phyloP scores from a whole-genome alignment of 176 grass and related monocot species.

The Aegilops longissima region DNA sequence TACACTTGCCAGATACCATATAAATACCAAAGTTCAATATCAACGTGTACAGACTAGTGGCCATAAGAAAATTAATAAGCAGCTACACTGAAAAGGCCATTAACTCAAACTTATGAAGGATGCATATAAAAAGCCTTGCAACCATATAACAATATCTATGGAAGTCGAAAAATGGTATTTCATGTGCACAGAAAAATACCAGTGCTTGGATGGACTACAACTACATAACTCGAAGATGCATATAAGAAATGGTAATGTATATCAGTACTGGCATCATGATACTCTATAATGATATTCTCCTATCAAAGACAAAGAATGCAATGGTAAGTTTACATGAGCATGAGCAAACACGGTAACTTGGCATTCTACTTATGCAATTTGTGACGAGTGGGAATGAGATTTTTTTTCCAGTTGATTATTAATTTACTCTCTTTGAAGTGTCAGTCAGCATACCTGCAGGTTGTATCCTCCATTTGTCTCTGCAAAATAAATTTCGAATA shows the following conservation, averaged over 20 bases:
- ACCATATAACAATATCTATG: neutral
- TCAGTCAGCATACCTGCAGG: slow-evolving; percentile 59
- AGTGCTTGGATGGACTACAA: neutral
- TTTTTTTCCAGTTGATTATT: neutral
- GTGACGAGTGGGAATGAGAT: slow-evolving; percentile 17
- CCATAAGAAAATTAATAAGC: neutral
- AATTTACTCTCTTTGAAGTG: slow-evolving; percentile 6
- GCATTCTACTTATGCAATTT: slow-evolving; percentile 25
- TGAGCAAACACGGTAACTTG: neutral
- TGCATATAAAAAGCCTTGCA: slow-evolving; percentile 5
- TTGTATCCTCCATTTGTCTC: slow-evolving; percentile 67
- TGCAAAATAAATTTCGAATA: slow-evolving; percentile 91
- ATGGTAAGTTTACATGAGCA: neutral
- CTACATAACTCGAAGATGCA: slow-evolving; percentile 14
- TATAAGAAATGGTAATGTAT: neutral
- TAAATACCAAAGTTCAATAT: neutral
- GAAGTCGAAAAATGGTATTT: neutral
- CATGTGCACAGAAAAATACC: slow-evolving; percentile 5
- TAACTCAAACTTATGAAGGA: slow-evolving; percentile 12
- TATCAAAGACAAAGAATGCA: slow-evolving; percentile 1
- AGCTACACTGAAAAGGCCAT: neutral
- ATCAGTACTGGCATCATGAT: neutral
- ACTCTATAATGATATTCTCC: neutral
- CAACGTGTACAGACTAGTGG: neutral
- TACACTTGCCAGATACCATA: slow-evolving; percentile 9